Conservation (phyloP, 352 stramenopile genomes). For the Phytophthora tentaculata region DNA sequence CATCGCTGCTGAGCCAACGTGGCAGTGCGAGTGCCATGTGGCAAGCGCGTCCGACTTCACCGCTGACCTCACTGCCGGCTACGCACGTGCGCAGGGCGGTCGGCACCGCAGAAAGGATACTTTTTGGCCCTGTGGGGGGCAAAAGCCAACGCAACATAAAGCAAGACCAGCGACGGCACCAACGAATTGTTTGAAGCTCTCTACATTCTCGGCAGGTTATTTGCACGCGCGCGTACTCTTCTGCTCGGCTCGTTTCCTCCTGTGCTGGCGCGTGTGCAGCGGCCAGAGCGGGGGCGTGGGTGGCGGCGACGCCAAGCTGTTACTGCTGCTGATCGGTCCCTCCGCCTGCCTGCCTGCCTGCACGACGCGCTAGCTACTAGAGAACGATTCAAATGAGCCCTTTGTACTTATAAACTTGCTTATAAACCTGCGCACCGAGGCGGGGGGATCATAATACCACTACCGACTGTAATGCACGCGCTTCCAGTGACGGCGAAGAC, state of each 20-base stretch:
- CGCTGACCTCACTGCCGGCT: conserved; percentile 17
- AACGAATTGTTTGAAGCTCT: conserved; percentile 37
- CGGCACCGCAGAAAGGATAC: conserved; percentile 34
- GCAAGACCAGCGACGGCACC: conserved; percentile 2
- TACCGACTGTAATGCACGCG: conserved; percentile 50
- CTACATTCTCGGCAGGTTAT: conserved; percentile 43
- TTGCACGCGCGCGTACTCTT: conserved; percentile 41
- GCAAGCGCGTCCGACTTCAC: conserved; percentile 6
- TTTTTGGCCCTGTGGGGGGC: conserved; percentile 15
- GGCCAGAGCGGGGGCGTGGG: background rate
- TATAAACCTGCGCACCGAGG: conserved; percentile 50
- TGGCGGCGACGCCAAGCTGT: conserved; percentile 2
- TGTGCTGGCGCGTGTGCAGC: conserved; percentile 12
- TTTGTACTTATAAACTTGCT: conserved; percentile 60
- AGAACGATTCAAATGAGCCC: conserved; percentile 41
- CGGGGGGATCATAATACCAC: conserved; percentile 46
- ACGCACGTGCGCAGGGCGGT: conserved; percentile 13
- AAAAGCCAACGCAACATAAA: background rate
- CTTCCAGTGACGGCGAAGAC: conserved; percentile 45
- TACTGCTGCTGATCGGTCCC: conserved; percentile 6
- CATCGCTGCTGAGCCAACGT: conserved; percentile 17
- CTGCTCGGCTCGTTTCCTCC: conserved; percentile 34
- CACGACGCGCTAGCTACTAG: conserved; percentile 18
- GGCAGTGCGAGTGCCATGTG: conserved; percentile 23
- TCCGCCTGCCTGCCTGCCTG: conserved; percentile 4